Conservation (phyloP, 495 filamentous ascomycete species). For the Daldinia childiae region DNA sequence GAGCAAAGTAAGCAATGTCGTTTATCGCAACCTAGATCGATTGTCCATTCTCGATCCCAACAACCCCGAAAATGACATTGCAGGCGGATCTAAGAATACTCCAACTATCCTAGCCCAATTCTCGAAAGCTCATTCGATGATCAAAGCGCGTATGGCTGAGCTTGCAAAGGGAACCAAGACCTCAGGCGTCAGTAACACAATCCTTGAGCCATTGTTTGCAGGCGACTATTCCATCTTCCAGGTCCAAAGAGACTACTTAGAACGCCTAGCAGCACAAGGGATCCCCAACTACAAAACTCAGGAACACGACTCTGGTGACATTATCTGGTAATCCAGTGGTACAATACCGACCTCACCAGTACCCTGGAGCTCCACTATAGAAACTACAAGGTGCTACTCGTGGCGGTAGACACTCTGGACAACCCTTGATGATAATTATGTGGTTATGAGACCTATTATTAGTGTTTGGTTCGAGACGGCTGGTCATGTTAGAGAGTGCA, state of each 20-base stretch:
- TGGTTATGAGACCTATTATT: constrained; percentile 12
- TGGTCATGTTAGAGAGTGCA: neutral
- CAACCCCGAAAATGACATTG: constrained; percentile 81
- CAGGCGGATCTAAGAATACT: constrained; percentile 78
- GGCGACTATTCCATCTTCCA: constrained; percentile 77
- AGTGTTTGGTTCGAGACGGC: constrained; percentile 23
- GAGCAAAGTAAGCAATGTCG: constrained; percentile 47
- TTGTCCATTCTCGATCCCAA: constrained; percentile 92
- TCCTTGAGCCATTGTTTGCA: constrained; percentile 71
- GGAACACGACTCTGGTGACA: neutral
- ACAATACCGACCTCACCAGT: neutral
- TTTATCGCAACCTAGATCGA: constrained; percentile 61
- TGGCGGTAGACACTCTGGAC: neutral
- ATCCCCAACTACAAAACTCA: neutral
- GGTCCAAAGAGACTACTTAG: constrained; percentile 64
- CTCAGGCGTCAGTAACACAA: constrained; percentile 55
- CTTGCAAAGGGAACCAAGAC: constrained; percentile 35
- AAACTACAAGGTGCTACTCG: neutral
- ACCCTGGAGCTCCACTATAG: neutral
- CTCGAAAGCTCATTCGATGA: constrained; percentile 63
- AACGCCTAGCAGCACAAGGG: constrained; percentile 30
- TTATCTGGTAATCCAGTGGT: neutral
- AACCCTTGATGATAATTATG: constrained; percentile 2
- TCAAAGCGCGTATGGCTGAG: constrained; percentile 67
- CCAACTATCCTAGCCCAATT: constrained; percentile 70